Percentiles rank a stretch among this genome's conserved stretches.
These are phyloP conservation scores for Alternaria hordeiaustralica DNA, from an alignment of 2,329 filamentous ascomycete species.

Conservation along the genomic window DNA sequence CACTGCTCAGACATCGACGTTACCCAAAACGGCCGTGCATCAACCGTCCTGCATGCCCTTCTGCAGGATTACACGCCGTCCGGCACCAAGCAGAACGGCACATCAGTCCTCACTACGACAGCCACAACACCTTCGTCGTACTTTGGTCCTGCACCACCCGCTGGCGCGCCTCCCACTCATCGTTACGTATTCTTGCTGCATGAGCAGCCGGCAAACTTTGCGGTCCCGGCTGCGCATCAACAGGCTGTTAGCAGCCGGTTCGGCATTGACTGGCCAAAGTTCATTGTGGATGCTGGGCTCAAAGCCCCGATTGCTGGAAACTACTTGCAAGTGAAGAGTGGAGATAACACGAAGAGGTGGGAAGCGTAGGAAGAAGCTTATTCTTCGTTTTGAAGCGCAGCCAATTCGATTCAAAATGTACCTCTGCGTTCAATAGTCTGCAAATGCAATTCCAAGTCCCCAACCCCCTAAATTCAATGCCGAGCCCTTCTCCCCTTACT, in stretches of 20 bases:
- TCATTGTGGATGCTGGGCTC: constrained; percentile 30
- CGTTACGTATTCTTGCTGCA: constrained; percentile 42
- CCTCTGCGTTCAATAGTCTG: neutral
- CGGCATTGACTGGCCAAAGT: constrained; percentile 30
- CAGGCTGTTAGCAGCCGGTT: constrained; percentile 25
- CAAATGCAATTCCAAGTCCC: neutral
- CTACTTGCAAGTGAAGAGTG: constrained; percentile 35
- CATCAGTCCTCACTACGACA: constrained; percentile 31
- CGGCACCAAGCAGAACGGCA: constrained; percentile 30
- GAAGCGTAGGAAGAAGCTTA: neutral
- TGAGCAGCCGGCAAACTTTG: constrained; percentile 36
- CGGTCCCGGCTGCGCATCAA: constrained; percentile 28
- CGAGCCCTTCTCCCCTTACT: neutral
- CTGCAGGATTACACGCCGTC: constrained; percentile 34
- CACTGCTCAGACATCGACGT: constrained; percentile 12
- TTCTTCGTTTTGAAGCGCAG: neutral
- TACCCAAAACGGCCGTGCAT: constrained; percentile 13
- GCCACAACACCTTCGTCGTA: constrained; percentile 38
- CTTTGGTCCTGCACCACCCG: constrained; percentile 40
- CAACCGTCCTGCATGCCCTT: constrained; percentile 40
- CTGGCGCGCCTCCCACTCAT: constrained; percentile 37
- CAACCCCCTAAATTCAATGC: neutral
- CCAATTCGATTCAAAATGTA: neutral
- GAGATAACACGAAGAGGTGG: constrained; percentile 28
- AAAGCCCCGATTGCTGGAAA: constrained; percentile 27